These are phyloP conservation scores for Dipodascopsis uninucleata DNA, from an alignment of 805 yeast genomes.

Conservation along the genomic window DNA sequence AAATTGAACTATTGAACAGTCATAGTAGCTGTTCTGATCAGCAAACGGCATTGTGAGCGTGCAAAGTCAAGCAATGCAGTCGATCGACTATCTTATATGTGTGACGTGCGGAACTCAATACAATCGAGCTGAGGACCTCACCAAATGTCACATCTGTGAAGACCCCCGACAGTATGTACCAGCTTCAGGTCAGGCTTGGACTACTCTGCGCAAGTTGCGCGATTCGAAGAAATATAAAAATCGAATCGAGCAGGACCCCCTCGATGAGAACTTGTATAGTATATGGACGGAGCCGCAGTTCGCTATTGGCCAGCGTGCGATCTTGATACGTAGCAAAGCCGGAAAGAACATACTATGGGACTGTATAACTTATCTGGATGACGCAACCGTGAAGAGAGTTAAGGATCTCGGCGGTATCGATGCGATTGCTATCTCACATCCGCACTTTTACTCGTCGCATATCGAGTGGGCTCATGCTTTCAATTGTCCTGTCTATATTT, in stretches of 20 bases:
- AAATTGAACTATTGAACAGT: too few species aligned
- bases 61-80: too few species aligned
- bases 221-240: conserved; percentile 9
- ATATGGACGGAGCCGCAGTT: conserved; percentile 22
- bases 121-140: conserved; percentile 5
- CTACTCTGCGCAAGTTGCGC: conserved; percentile 15
- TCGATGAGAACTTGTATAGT: conserved; percentile 16
- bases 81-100: conserved; percentile 19
- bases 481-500: conserved; percentile 19
- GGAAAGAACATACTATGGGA: conserved; percentile 29
- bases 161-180: conserved; percentile 27
- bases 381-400: conserved; percentile 12
- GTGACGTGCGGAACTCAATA: conserved; percentile 23
- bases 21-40: too few species aligned
- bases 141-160: conserved; percentile 22
- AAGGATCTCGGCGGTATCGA: conserved; percentile 20
- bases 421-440: conserved; percentile 28
- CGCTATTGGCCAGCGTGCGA: conserved; percentile 29
- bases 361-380: conserved; percentile 23
- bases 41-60: too few species aligned
- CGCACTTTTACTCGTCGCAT: conserved; percentile 26
- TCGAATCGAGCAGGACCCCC: conserved; percentile 11
- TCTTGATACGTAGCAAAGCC: conserved; percentile 19
- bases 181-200: conserved; percentile 21
- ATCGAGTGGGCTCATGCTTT: conserved; percentile 29